phyloP scores from a whole-genome alignment of 2,329 filamentous ascomycete species.

The Sodiomyces alkalinus region DNA sequence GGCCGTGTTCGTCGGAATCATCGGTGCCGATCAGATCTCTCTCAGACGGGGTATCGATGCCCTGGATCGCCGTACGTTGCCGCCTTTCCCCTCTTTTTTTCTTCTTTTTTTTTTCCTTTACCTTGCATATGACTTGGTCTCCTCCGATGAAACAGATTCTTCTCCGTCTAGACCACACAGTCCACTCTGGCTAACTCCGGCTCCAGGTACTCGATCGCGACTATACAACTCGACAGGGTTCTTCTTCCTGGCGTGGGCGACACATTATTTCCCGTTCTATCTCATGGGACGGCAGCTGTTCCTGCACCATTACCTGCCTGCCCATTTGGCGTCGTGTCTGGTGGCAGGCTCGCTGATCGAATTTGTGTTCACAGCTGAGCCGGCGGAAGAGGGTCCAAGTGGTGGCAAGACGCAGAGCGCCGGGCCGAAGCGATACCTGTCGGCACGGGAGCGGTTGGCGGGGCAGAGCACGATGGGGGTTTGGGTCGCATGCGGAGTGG shows the following conservation, averaged over 20 bases:
- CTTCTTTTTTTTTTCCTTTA: not conserved
- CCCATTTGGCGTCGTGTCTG: slow-evolving; percentile 78
- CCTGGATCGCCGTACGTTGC: slow-evolving; percentile 71
- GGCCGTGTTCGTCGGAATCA: slow-evolving; percentile 83
- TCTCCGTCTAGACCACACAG: too few relatives aligned
- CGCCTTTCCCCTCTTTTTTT: not conserved
- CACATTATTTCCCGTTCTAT: slow-evolving; percentile 94
- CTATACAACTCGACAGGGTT: slow-evolving; percentile 98
- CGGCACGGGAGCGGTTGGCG: slow-evolving; percentile 69
- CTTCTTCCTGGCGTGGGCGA: slow-evolving; percentile 96
- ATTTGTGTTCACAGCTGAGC: slow-evolving; percentile 89
- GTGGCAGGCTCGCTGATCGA: slow-evolving; percentile 86
- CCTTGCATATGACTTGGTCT: not conserved
- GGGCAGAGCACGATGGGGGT: slow-evolving; percentile 60
- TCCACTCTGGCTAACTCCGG: not conserved
- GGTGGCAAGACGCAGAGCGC: slow-evolving; percentile 27
- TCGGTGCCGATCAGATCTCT: slow-evolving; percentile 86
- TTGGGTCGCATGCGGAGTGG: slow-evolving; percentile 64
- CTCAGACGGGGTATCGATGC: slow-evolving; percentile 87
- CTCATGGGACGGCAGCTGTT: slow-evolving; percentile 97
- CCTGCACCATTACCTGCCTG: slow-evolving; percentile 92
- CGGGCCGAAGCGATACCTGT: slow-evolving; percentile 44
- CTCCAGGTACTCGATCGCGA: slow-evolving; percentile 67
- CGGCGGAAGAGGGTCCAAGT: slow-evolving; percentile 40
- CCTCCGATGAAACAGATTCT: too few relatives aligned